Conservation (phyloP, 1,139 yeast genomes). For the Diutina ranongensis region DNA sequence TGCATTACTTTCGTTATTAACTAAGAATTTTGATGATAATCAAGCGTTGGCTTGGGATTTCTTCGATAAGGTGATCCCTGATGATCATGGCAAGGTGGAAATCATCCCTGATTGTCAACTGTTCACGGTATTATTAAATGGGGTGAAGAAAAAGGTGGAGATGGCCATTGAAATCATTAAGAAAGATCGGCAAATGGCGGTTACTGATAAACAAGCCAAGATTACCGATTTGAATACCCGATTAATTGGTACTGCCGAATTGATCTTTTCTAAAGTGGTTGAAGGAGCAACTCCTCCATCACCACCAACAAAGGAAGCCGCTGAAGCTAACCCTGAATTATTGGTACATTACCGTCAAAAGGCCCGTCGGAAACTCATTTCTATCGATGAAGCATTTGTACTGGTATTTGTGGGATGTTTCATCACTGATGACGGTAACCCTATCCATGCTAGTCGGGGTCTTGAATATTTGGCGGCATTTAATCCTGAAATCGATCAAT, state of each 20-base stretch:
- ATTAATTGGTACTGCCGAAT: conserved; percentile 18
- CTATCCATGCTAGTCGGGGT: conserved; percentile 16
- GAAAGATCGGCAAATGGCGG: conserved; percentile 11
- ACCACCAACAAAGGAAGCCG: conserved; percentile 22
- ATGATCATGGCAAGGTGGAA: conserved; percentile 6
- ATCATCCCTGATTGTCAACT: conserved; percentile 26
- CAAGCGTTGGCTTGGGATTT: conserved; percentile 30
- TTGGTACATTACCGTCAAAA: conserved; percentile 14
- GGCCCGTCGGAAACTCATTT: conserved; percentile 14
- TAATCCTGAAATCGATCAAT: conserved; percentile 22
- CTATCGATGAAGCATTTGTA: conserved; percentile 23
- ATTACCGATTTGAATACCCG: conserved; percentile 21
- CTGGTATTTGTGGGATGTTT: conserved; percentile 21
- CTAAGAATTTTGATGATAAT: conserved; percentile 21
- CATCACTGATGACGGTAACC: conserved; percentile 18
- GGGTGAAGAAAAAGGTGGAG: conserved; percentile 19
- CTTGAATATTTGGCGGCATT: conserved; percentile 19
- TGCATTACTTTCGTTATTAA: conserved; percentile 25
- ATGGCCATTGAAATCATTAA: conserved; percentile 13
- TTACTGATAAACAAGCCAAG: conserved; percentile 14
- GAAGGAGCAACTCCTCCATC: conserved; percentile 23
- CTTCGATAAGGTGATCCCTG: conserved; percentile 17
- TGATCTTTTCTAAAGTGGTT: conserved; percentile 19
- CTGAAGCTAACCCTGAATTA: conserved; percentile 13
- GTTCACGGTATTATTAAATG: conserved; percentile 30